A percentile compares a stretch with the other conserved stretches of the same genome.
phyloP scores from a whole-genome alignment of 2,329 filamentous ascomycete genomes.

The Thermothelomyces thermophilus region DNA sequence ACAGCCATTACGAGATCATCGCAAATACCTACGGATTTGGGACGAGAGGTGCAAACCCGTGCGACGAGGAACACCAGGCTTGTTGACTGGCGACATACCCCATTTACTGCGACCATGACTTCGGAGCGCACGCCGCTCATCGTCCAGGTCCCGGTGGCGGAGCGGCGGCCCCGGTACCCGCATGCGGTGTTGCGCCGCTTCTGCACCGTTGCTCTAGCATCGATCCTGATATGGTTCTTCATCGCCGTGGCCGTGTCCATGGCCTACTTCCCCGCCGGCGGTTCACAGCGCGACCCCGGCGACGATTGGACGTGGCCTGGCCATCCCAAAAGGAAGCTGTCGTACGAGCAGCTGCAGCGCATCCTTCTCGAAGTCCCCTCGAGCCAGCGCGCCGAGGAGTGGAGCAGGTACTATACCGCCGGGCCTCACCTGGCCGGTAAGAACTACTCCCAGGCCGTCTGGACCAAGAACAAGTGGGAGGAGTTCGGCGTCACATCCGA shows the following conservation, averaged over 20 bases:
- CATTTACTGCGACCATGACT: slow-evolving; percentile 28
- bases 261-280: slow-evolving; percentile 30
- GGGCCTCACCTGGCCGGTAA: slow-evolving; percentile 71
- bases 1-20: no score
- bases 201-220: slow-evolving; percentile 56
- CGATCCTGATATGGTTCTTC: slow-evolving; percentile 46
- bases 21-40: no score
- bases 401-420: slow-evolving; percentile 71
- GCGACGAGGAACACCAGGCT: no score
- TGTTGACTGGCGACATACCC: neutral
- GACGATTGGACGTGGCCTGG: slow-evolving; percentile 26
- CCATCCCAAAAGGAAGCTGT: slow-evolving; percentile 29
- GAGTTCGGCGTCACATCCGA: slow-evolving; percentile 60
- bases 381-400: slow-evolving; percentile 54
- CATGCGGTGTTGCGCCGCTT: slow-evolving; percentile 58
- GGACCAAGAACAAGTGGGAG: slow-evolving; percentile 69
- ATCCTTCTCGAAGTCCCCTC: slow-evolving; percentile 55
- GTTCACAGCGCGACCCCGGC: slow-evolving; percentile 29
- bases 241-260: slow-evolving; percentile 39
- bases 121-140: slow-evolving; percentile 62
- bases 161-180: slow-evolving; percentile 48
- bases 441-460: slow-evolving; percentile 69
- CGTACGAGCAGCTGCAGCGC: slow-evolving; percentile 45
- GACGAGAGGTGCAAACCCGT: neutral
- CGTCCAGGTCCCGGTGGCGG: slow-evolving; percentile 51